Base-by-base conservation (phyloP, 495 filamentous ascomycete genomes). In the Talaromyces liani region DNA sequence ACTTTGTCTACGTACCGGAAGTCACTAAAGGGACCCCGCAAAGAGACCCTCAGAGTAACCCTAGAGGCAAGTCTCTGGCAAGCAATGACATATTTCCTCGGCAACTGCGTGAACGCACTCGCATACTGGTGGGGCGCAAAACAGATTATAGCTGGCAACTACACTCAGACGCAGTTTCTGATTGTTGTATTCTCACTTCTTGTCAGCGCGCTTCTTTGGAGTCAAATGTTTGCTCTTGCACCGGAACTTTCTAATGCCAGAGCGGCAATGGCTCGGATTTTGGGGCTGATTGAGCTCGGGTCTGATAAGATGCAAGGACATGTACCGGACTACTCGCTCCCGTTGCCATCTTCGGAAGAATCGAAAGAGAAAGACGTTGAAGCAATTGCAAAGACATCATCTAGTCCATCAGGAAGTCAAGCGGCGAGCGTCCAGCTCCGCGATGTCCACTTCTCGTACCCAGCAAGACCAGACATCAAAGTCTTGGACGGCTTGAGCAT, bases 41-140 rank as follows among this genome's bases (percentile, higher is more conserved):
- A 79, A 64, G 83, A 83, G 56, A 82, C 78, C 29, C 70, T 78
- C 8, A 66, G 68, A 41, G 78, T 80, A 9, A 83, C 77, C 56
- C 29, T 81, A 12, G 78, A 76, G 62, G 76, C 78, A 34, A 83
- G 77, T 63, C 61, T 81, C 29, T 83, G 81, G 75, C 83, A 83
- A 57, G 81, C 83, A 4, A 74, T 83, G 22, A 79, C 81, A 16
- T 81, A 84, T 59, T 81, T 78, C 67, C 67, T 82, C 9, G 77
- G 79, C 18, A 77, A 83, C 62, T 71, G 82, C 10, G 79, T 88
- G 14, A 85, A 87, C 65, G 86, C 85, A 0, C 72, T 90, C 18
- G 86, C 86, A 5, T 89, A 88, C 68, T 88, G 85, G 83, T 90
- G 87, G 81, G 87, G 87, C n/a, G 75, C 84, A 1, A 83, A 81